These are phyloP conservation scores for Pisolithus albus DNA, from an alignment of 768 basidiomycete species.

Conservation along the genomic window DNA sequence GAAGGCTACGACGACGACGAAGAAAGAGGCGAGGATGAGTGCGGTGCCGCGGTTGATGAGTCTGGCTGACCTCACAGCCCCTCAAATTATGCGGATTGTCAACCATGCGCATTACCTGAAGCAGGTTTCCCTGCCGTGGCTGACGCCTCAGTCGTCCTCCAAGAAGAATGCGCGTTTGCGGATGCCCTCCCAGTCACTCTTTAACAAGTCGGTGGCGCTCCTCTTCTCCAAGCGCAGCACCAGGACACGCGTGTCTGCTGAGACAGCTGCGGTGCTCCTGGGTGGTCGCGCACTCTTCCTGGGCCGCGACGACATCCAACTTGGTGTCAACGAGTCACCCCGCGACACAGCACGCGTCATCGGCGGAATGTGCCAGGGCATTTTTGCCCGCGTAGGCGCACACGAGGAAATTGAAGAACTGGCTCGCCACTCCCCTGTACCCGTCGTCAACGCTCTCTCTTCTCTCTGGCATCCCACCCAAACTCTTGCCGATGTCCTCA, in stretches of 20 bases:
- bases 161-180: constrained; percentile 35
- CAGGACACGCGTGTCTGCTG: constrained; percentile 81
- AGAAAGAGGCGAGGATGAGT: constrained; percentile 11
- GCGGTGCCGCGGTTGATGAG: constrained; percentile 72
- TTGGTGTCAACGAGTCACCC: constrained; percentile 88
- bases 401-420: constrained; percentile 96
- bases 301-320: constrained; percentile 84
- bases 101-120: constrained; percentile 61
- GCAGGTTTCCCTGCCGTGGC: constrained; percentile 57
- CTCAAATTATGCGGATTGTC: constrained; percentile 65
- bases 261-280: constrained; percentile 71
- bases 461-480: constrained; percentile 97
- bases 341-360: constrained; percentile 85
- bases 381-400: constrained; percentile 92
- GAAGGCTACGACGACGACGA: neutral
- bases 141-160: constrained; percentile 39
- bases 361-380: constrained; percentile 92
- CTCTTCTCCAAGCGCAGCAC: constrained; percentile 93
- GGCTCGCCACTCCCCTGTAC: constrained; percentile 83
- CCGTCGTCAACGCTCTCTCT: constrained; percentile 93
- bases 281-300: constrained; percentile 90
- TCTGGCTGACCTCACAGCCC: constrained; percentile 76
- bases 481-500: constrained; percentile 86
- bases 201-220: constrained; percentile 80
- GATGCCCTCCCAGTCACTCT: constrained; percentile 68